Conservation (phyloP, 768 basidiomycete species). For the Kwoniella shandongensis region DNA sequence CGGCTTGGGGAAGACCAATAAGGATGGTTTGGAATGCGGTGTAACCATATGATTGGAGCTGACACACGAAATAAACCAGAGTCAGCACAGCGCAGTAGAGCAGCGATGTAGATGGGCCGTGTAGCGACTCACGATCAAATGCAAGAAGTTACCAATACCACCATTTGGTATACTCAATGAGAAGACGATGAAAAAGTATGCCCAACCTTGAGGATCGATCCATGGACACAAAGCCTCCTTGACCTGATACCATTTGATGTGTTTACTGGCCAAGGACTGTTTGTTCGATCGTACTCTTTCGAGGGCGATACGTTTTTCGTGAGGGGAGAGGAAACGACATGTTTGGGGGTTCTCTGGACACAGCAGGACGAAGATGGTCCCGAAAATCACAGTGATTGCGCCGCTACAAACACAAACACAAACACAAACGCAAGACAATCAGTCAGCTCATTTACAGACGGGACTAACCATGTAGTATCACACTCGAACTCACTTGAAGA, state of each 20-base stretch:
- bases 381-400: slow-evolving; percentile 33
- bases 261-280: slow-evolving; percentile 24
- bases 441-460: background rate
- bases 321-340: slow-evolving; percentile 30
- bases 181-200: slow-evolving; percentile 29
- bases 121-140: slow-evolving; percentile 29
- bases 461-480: background rate
- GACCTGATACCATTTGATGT: slow-evolving; percentile 36
- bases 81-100: too few species aligned
- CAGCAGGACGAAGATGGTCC: slow-evolving; percentile 26
- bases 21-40: slow-evolving; percentile 38
- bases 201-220: slow-evolving; percentile 39
- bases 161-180: slow-evolving; percentile 35
- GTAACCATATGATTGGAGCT: slow-evolving; percentile 39
- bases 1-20: slow-evolving; percentile 37
- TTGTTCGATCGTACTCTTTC: slow-evolving; percentile 36
- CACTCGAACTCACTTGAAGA: slow-evolving; percentile 19
- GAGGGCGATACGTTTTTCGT: slow-evolving; percentile 30
- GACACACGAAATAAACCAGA: too few species aligned
- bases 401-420: slow-evolving; percentile 22
- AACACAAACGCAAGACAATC: background rate
- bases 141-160: slow-evolving; percentile 36
- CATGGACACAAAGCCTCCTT: slow-evolving; percentile 33
- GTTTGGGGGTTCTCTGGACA: slow-evolving; percentile 34
- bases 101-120: too few species aligned